Conservation (phyloP, 768 basidiomycete genomes). For the Suillus brevipes region DNA sequence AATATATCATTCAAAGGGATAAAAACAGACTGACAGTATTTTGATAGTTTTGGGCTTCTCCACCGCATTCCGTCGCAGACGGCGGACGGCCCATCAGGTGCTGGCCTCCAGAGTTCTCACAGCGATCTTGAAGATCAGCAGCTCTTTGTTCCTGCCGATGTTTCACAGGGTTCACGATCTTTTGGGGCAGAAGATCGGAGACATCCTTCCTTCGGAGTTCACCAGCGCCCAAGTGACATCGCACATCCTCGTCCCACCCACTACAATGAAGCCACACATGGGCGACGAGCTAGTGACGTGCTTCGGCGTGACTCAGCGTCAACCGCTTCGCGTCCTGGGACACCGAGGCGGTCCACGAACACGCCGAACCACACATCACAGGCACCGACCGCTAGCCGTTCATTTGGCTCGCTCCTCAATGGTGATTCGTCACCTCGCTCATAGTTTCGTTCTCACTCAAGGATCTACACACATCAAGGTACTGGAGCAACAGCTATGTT, state of each 20-base stretch:
- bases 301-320: slow-evolving; percentile 18
- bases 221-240: slow-evolving; percentile 18
- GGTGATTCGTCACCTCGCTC: slow-evolving; percentile 47
- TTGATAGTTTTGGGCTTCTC: slow-evolving; percentile 76
- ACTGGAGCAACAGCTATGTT: slow-evolving; percentile 25
- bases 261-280: slow-evolving; percentile 16
- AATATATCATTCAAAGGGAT: neutral
- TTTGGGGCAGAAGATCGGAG: slow-evolving; percentile 11
- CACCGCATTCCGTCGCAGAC: slow-evolving; percentile 89
- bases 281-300: slow-evolving; percentile 17
- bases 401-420: slow-evolving; percentile 43
- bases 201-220: slow-evolving; percentile 8
- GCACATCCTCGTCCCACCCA: slow-evolving; percentile 33
- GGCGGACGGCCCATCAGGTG: slow-evolving; percentile 54
- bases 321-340: slow-evolving; percentile 25
- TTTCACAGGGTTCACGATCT: slow-evolving; percentile 19
- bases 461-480: slow-evolving; percentile 32
- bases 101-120: slow-evolving; percentile 50
- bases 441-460: slow-evolving; percentile 40
- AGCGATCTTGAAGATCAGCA: slow-evolving; percentile 62
- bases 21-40: slow-evolving; percentile 4
- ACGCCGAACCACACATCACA: slow-evolving; percentile 32
- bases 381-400: slow-evolving; percentile 31
- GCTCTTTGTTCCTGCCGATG: slow-evolving; percentile 74
- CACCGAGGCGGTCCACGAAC: slow-evolving; percentile 27